Evolutionary conservation across 768 basidiomycete genomes (phyloP).

Genomic region (Hortiboletus flavorubellus): DNA sequence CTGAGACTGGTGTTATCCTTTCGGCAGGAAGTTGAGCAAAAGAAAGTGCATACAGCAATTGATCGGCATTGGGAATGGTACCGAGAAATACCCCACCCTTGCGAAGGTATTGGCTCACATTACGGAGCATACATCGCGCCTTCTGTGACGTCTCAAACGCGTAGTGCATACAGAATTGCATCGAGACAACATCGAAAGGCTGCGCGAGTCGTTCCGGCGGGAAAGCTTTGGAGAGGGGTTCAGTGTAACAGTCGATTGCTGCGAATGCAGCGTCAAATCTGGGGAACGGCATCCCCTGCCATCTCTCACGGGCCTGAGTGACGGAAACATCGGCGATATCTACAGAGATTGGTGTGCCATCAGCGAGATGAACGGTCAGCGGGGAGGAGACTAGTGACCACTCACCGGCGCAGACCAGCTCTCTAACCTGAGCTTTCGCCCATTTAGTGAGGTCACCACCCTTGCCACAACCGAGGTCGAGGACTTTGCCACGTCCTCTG

Average conservation of each 20-base stretch:
- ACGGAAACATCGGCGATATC: conserved; percentile 90
- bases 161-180: conserved; percentile 99
- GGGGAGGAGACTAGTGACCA: conserved; percentile 10
- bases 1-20: conserved; percentile 38
- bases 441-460: conserved; percentile 97
- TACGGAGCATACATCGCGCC: conserved; percentile 87
- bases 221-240: conserved; percentile 68
- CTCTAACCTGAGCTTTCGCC: conserved; percentile 78
- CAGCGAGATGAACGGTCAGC: neutral
- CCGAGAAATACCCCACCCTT: conserved; percentile 92
- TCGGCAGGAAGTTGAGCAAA: conserved; percentile 1
- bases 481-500: conserved; percentile 63
- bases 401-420: conserved; percentile 80
- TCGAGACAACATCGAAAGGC: conserved; percentile 91
- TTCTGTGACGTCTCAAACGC: conserved; percentile 92
- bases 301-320: conserved; percentile 79
- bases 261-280: conserved; percentile 80
- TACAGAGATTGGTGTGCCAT: conserved; percentile 28
- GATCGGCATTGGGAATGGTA: conserved; percentile 90
- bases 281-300: conserved; percentile 46
- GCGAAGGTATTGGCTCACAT: conserved; percentile 77
- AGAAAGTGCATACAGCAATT: conserved; percentile 63
- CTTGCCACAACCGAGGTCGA: conserved; percentile 99
- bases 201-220: conserved; percentile 54
- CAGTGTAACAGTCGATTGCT: conserved; percentile 83